phyloP scores from a whole-genome alignment of 306 rosid species.

The Ceratonia siliqua region DNA sequence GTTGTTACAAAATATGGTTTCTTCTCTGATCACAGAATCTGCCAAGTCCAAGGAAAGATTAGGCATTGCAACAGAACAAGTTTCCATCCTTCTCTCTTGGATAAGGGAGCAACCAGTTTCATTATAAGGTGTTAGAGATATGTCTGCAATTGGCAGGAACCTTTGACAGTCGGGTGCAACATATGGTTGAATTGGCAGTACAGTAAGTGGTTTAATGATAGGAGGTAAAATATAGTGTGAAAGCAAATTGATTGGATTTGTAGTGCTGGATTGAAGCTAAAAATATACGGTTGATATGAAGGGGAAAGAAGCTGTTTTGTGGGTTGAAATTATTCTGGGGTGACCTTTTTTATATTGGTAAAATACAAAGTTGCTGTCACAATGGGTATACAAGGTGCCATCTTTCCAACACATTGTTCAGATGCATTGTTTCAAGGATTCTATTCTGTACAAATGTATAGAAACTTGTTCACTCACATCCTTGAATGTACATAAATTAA shows the following conservation, averaged over 20 bases:
- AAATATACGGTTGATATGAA: background rate
- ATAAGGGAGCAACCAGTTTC: constrained; percentile 78
- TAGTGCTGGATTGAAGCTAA: constrained; percentile 17
- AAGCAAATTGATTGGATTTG: constrained; percentile 17
- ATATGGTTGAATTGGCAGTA: background rate
- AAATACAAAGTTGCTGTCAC: background rate
- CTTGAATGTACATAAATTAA: no score
- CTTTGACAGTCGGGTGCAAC: constrained; percentile 32
- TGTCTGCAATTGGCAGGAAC: constrained; percentile 58
- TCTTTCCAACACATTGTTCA: background rate
- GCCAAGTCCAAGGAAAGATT: constrained; percentile 85
- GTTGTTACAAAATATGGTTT: constrained; percentile 71
- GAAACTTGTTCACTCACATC: constrained; percentile 29
- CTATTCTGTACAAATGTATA: constrained; percentile 44
- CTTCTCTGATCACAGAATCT: constrained; percentile 80
- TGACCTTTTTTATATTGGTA: constrained; percentile 39
- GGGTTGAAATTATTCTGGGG: constrained; percentile 19
- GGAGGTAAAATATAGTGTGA: constrained; percentile 23
- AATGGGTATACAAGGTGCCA: constrained; percentile 8
- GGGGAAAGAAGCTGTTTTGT: constrained; percentile 26
- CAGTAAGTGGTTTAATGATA: constrained; percentile 24
- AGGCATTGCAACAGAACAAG: constrained; percentile 82
- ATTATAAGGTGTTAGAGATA: constrained; percentile 62
- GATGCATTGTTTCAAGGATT: constrained; percentile 22
- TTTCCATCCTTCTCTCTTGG: constrained; percentile 67